phyloP scores from a whole-genome alignment of 768 basidiomycete species.

The Nevesoporus exiguus region DNA sequence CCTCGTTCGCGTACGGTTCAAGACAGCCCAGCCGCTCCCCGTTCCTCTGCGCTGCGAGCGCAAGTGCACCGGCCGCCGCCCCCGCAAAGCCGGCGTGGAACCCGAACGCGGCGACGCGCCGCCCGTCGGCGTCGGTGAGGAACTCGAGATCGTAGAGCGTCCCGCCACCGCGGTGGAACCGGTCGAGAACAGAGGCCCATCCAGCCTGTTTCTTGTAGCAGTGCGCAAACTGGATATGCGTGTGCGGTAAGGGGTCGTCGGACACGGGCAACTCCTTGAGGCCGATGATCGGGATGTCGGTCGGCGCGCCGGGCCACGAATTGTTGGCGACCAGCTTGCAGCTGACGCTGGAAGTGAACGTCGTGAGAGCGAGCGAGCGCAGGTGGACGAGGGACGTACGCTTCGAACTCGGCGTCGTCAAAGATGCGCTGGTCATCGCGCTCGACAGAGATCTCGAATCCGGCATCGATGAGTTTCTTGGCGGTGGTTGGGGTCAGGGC shows the following conservation, averaged over 20 bases:
- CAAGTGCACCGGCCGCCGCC: constrained; percentile 86
- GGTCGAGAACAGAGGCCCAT: constrained; percentile 81
- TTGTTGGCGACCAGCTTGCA: constrained; percentile 86
- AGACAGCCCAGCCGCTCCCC: constrained; percentile 62
- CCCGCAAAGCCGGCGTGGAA: constrained; percentile 99
- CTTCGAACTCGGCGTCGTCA: constrained; percentile 87
- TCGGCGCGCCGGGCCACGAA: constrained; percentile 82
- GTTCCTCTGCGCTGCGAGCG: constrained; percentile 62
- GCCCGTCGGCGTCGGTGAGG: constrained; percentile 74
- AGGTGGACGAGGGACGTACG: constrained; percentile 48
- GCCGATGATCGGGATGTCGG: constrained; percentile 78
- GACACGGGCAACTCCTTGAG: constrained; percentile 94
- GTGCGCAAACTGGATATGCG: constrained; percentile 97
- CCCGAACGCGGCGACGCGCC: constrained; percentile 96
- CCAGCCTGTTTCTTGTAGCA: constrained; percentile 96
- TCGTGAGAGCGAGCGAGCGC: not conserved
- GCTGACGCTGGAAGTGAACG: constrained; percentile 60
- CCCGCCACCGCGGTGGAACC: constrained; percentile 81
- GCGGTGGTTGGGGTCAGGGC: constrained; percentile 92
- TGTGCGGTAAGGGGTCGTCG: constrained; percentile 79
- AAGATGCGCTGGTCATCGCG: constrained; percentile 93
- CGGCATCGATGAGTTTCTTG: constrained; percentile 81
- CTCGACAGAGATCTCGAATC: constrained; percentile 90
- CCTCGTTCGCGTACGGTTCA: constrained; percentile 81
- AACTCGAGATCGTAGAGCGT: constrained; percentile 96